Conservation (phyloP, 768 basidiomycete genomes). For the Gymnopilus junonius region DNA sequence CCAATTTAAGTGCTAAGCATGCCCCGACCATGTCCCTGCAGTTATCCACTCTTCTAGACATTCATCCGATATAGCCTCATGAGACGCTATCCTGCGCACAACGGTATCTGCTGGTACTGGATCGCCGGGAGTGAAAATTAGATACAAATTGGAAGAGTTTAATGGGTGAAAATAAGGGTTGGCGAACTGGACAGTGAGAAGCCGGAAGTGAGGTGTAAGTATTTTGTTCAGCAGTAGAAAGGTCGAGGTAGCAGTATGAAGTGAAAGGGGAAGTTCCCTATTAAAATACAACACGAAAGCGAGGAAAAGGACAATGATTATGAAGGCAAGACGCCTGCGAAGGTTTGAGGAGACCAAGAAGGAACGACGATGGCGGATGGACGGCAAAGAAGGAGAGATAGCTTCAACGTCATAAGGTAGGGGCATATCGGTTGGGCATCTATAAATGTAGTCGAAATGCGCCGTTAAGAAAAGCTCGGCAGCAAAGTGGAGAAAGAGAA, state of each 20-base stretch:
- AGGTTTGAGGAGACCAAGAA: not conserved
- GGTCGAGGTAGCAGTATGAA: not conserved
- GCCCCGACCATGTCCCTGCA: not conserved
- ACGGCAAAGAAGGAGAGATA: not conserved
- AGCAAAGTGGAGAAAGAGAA: not conserved
- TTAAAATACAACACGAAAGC: not conserved
- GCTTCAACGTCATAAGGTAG: not conserved
- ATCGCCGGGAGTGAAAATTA: not conserved
- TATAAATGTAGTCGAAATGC: not conserved
- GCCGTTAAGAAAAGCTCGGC: not conserved
- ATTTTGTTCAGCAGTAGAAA: not conserved
- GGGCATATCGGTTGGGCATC: not conserved
- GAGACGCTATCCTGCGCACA: not conserved
- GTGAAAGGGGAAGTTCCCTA: not conserved
- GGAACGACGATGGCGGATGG: not conserved
- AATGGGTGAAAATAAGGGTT: not conserved
- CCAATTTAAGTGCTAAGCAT: not conserved
- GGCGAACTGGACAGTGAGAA: not conserved
- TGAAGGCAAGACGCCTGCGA: not conserved
- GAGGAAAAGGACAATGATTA: not conserved
- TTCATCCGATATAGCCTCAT: not conserved
- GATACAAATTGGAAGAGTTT: constrained; percentile 1
- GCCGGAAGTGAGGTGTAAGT: not conserved
- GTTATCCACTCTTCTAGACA: constrained; percentile 1
- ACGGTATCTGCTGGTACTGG: not conserved